Evolutionary conservation across 352 stramenopile species (phyloP).

Genomic region (Detonula confervacea): DNA sequence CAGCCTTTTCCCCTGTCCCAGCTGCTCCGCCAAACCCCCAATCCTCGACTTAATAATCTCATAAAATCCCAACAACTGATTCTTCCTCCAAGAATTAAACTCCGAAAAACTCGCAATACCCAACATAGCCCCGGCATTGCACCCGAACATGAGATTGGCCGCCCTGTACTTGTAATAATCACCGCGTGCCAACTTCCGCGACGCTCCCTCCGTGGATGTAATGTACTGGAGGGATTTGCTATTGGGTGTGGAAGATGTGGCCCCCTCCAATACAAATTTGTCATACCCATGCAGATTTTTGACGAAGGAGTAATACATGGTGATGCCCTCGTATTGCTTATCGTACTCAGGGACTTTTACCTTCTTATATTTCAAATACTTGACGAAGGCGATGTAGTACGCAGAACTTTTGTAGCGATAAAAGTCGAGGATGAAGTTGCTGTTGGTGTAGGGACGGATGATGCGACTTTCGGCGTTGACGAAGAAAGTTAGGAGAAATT

Average conservation of each 20-base stretch:
- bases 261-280: constrained; percentile 59
- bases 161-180: constrained; percentile 76
- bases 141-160: constrained; percentile 69
- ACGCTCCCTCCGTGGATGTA: constrained; percentile 46
- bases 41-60: constrained; percentile 45
- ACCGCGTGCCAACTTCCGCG: constrained; percentile 44
- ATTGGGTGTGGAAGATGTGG: constrained; percentile 63
- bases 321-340: constrained; percentile 54
- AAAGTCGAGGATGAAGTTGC: constrained; percentile 72
- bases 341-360: constrained; percentile 52
- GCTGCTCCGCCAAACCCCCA: constrained; percentile 37
- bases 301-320: constrained; percentile 53
- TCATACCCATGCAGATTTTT: constrained; percentile 64
- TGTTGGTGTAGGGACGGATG: constrained; percentile 65
- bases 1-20: constrained; percentile 17
- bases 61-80: constrained; percentile 63
- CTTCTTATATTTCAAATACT: constrained; percentile 49
- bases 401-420: constrained; percentile 52
- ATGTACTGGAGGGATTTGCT: constrained; percentile 63
- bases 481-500: constrained; percentile 68
- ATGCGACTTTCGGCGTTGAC: constrained; percentile 44
- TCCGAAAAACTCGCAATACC: constrained; percentile 57
- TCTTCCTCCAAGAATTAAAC: constrained; percentile 73
- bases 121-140: constrained; percentile 58
- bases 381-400: constrained; percentile 54